These are phyloP conservation scores for Colletotrichum liaoningense DNA, from an alignment of 2,329 filamentous ascomycete genomes.

Conservation along the genomic window DNA sequence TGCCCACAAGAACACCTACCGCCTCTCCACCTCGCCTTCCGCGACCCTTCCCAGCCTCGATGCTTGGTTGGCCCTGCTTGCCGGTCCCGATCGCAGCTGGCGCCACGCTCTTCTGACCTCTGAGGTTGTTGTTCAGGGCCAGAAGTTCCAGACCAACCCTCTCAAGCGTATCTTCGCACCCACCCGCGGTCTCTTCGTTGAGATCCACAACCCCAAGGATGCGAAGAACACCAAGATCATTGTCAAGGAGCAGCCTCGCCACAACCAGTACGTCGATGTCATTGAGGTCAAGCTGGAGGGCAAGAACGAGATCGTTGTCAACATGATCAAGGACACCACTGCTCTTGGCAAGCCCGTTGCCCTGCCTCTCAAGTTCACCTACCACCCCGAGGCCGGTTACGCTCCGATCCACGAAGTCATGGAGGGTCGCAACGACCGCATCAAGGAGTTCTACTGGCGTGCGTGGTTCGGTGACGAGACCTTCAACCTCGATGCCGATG, in stretches of 20 bases:
- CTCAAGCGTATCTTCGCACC: constrained; percentile 92
- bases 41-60: constrained; percentile 82
- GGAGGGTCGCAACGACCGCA: constrained; percentile 94
- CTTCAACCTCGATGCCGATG: constrained; percentile 84
- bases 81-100: constrained; percentile 89
- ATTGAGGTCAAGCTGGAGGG: constrained; percentile 83
- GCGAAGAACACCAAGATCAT: constrained; percentile 85
- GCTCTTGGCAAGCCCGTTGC: constrained; percentile 85
- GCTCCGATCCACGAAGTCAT: constrained; percentile 98
- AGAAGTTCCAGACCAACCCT: constrained; percentile 97
- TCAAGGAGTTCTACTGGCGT: constrained; percentile 99
- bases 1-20: constrained; percentile 82
- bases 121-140: constrained; percentile 93
- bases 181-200: constrained; percentile 86
- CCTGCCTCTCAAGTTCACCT: constrained; percentile 88
- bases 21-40: constrained; percentile 80
- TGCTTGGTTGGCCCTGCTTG: constrained; percentile 88
- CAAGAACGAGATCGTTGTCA: constrained; percentile 85
- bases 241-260: constrained; percentile 87
- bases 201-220: constrained; percentile 85
- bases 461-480: constrained; percentile 94
- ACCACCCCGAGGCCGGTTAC: constrained; percentile 95
- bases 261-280: constrained; percentile 88
- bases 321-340: constrained; percentile 93
- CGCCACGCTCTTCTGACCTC: constrained; percentile 93